Evolutionary conservation across 371 early-diverging fungal genomes (phyloP).

Genomic region (Quaeritorhiza haematococci): DNA sequence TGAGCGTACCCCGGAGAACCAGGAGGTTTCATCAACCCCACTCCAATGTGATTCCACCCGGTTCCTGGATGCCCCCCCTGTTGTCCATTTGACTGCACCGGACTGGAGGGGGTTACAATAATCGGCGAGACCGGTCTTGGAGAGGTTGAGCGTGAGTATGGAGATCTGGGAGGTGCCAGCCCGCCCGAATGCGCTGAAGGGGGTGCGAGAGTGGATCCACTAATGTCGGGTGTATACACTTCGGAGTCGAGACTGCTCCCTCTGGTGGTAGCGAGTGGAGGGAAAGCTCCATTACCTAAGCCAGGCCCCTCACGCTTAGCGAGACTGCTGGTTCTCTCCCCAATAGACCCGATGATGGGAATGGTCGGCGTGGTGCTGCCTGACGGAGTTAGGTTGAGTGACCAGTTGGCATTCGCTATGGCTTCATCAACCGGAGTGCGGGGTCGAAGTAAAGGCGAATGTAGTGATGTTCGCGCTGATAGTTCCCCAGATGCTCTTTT

Average conservation of each 20-base stretch:
- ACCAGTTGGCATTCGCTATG: slow-evolving; percentile 53
- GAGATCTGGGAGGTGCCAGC: slow-evolving; percentile 6
- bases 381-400: slow-evolving; percentile 21
- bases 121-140: slow-evolving; percentile 30
- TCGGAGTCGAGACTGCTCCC: background rate
- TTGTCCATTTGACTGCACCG: background rate
- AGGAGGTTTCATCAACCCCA: slow-evolving; percentile 8
- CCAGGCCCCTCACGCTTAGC: too few species aligned
- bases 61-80: slow-evolving; percentile 21
- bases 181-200: background rate
- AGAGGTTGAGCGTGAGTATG: slow-evolving; percentile 12
- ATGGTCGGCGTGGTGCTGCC: background rate
- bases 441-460: slow-evolving; percentile 42
- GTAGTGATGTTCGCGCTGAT: slow-evolving; percentile 15
- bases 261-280: slow-evolving; percentile 29
- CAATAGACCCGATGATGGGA: too few species aligned
- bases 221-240: slow-evolving; percentile 1
- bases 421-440: slow-evolving; percentile 58
- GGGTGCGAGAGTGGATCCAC: background rate
- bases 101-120: slow-evolving; percentile 23
- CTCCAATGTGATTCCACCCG: slow-evolving; percentile 27
- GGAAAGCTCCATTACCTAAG: slow-evolving; percentile 12
- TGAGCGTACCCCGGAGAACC: slow-evolving; percentile 21
- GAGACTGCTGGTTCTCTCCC: too few species aligned
- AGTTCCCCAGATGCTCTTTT: background rate